phyloP scores from a whole-genome alignment of 106 monocot species.

The Dioscorea zingiberensis region DNA sequence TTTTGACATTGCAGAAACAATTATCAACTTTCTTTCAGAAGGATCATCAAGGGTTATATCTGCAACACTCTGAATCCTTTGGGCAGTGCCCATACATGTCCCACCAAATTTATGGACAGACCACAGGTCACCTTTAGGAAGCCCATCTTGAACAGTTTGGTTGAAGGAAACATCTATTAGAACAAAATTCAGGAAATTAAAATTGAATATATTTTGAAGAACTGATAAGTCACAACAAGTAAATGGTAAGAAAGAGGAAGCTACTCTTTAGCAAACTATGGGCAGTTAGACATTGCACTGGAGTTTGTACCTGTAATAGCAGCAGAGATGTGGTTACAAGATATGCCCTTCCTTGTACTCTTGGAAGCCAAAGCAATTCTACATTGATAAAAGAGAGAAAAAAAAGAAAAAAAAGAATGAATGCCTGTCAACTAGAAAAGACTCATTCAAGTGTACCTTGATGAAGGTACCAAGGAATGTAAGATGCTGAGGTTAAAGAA shows the following conservation, averaged over 20 bases:
- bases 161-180: conserved; percentile 59
- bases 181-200: not conserved
- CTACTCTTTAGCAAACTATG: no score
- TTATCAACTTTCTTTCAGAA: conserved; percentile 81
- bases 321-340: conserved; percentile 23
- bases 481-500: no score
- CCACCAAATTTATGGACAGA: conserved; percentile 99
- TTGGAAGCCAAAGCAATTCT: conserved; percentile 21
- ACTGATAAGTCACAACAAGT: not conserved
- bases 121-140: conserved; percentile 85
- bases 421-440: no score
- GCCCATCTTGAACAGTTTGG: conserved; percentile 23
- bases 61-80: conserved; percentile 82
- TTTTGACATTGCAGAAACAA: conserved; percentile 99
- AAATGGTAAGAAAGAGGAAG: not conserved
- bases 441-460: no score
- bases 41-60: conserved; percentile 58
- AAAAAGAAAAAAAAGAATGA: not conserved
- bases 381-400: not conserved
- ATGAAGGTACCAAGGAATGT: no score
- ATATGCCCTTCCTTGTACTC: conserved; percentile 12
- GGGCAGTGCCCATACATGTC: conserved; percentile 86
- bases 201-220: not conserved
- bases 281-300: no score
- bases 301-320: conserved; percentile 39